Evolutionary conservation across 257 asterid species (phyloP).

Genomic region (Rehmannia glutinosa): DNA sequence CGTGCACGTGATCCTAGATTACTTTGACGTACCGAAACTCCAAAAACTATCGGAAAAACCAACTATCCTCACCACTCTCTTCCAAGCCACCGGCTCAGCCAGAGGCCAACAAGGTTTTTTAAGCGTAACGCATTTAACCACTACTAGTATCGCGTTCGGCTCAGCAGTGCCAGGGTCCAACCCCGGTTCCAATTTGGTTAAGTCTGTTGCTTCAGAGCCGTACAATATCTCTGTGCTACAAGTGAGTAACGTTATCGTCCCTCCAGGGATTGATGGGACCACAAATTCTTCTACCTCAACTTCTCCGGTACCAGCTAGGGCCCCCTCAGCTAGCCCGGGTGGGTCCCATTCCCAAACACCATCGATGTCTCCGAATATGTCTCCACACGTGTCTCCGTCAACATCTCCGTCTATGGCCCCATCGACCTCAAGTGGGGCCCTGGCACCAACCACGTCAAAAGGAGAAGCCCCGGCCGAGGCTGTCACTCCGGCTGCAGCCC

Average conservation of each 20-base stretch:
- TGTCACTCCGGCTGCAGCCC: constrained; percentile 16
- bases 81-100: constrained; percentile 51
- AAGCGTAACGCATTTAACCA: constrained; percentile 25
- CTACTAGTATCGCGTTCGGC: constrained; percentile 24
- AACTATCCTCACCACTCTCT: constrained; percentile 37
- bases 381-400: constrained; percentile 1
- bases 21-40: constrained; percentile 41
- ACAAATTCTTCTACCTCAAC: background rate
- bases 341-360: constrained; percentile 17
- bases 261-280: constrained; percentile 39
- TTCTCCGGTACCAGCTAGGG: constrained; percentile 7
- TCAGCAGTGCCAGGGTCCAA: constrained; percentile 42
- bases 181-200: constrained; percentile 33
- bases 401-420: constrained; percentile 14
- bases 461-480: background rate
- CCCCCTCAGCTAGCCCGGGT: constrained; percentile 4
- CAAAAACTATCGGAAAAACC: constrained; percentile 23
- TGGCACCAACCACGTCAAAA: background rate
- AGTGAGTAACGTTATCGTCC: constrained; percentile 44
- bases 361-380: background rate
- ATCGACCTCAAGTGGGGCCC: constrained; percentile 13
- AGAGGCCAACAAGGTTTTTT: constrained; percentile 42
- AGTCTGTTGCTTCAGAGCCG: constrained; percentile 35
- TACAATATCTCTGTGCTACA: constrained; percentile 49
- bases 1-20: constrained; percentile 56